Conservation (phyloP, 202 grass and related monocot species). For the Elaeis oleifera region DNA sequence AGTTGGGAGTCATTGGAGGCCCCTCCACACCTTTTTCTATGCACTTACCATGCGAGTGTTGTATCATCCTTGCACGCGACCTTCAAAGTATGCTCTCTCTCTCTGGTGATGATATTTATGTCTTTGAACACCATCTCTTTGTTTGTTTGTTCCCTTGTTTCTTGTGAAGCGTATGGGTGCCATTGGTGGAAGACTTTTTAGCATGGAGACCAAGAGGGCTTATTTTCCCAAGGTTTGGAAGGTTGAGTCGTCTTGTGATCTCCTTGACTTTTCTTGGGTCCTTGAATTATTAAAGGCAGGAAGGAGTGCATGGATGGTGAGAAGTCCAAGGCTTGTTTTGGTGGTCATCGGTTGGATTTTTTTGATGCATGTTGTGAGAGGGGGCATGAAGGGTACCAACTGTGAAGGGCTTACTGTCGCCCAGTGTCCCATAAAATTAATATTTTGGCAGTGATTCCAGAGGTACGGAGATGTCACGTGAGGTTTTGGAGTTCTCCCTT, state of each 20-base stretch:
- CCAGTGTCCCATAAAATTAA: conserved; percentile 13
- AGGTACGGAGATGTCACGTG: conserved; percentile 18
- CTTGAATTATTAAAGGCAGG: background rate
- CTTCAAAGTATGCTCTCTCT: background rate
- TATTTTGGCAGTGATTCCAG: conserved; percentile 14
- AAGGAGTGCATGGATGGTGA: background rate
- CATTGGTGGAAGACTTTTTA: too few species aligned
- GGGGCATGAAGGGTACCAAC: background rate
- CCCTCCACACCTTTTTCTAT: conserved; percentile 6
- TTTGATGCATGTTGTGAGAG: background rate
- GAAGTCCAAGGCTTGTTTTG: background rate
- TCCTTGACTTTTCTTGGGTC: too few species aligned
- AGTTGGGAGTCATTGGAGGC: conserved; percentile 19
- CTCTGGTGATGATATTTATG: too few species aligned
- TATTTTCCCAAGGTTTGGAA: too few species aligned
- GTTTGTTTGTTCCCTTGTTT: conserved; percentile 41
- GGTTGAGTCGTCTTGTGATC: too few species aligned
- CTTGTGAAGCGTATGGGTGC: conserved; percentile 17
- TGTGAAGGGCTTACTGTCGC: conserved; percentile 15
- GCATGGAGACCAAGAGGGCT: too few species aligned
- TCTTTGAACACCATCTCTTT: conserved; percentile 25
- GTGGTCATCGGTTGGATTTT: background rate
- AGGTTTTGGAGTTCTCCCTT: conserved; percentile 27
- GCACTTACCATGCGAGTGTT: conserved; percentile 2
- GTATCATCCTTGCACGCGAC: conserved; percentile 21